Evolutionary conservation across 257 asterid species (phyloP), one percentile per base, ranked within the genome.

Genomic region (Solanum chiquidenum): DNA sequence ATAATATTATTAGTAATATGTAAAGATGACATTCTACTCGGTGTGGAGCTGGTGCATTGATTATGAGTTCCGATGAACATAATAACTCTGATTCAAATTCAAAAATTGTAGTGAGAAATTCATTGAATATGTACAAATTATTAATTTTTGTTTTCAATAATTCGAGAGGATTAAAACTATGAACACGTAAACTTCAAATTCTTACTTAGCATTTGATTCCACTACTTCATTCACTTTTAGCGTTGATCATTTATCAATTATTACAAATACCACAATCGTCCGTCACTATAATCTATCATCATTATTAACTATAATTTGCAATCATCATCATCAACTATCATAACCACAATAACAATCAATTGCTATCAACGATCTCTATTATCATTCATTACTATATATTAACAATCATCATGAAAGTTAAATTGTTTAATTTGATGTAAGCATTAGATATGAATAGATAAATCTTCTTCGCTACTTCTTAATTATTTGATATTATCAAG

Each of bases 81-180:
- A 4, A 5, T 62, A 62, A 9, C 14, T 62, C 9, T 62, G 71
- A 62, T 62, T 62, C 16, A 62, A 62, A n/a, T n/a, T 64, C 0
- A 0, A 0, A 10, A 4, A 10, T 64, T n/a, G 18, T 25, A 0
- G 33, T 64, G 29, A 64, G 7, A 64, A 68, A 29, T 12, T 13
- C 75, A 68, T 68, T n/a, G 4, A 68, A 5, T 13, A 29, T 6
- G 37, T 68, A 1, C 16, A 64, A 60, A 60, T 60, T 21, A 60
- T 9, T 23, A 21, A 9, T 60, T 60, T 58, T 10, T 3, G 34
- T 8, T 21, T 23, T n/a, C 18, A 8, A 3, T 58, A 64, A n/a
- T 0, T n/a, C 1, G 0, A 64, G 0, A n/a, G 18, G 11, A 64
- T 4, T 1, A 23, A 60, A 60, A 60, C 2, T 64, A 64, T 29